phyloP scores from a whole-genome alignment of 2,329 filamentous ascomycete genomes.

The Aspergillus flavus region DNA sequence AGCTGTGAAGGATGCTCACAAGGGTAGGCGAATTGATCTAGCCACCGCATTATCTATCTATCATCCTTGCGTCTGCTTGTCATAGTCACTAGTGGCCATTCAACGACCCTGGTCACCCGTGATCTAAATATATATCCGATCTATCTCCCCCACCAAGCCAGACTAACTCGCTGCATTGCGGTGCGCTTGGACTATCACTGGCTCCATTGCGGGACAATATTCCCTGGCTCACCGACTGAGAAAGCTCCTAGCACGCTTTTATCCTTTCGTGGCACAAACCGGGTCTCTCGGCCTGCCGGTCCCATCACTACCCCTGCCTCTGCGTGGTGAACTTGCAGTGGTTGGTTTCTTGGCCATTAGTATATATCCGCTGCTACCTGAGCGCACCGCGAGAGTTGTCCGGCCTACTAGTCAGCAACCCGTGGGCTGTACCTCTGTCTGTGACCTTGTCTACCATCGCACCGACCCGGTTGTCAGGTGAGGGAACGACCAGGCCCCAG shows the following conservation, averaged over 20 bases:
- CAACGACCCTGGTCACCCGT: constrained; percentile 8
- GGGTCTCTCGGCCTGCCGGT: neutral
- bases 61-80: constrained; percentile 10
- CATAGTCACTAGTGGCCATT: constrained; percentile 8
- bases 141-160: constrained; percentile 20
- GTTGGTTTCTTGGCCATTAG: constrained; percentile 12
- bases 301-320: constrained; percentile 11
- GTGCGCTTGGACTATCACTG: constrained; percentile 17
- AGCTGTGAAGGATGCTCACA: neutral
- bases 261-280: constrained; percentile 1
- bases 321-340: constrained; percentile 10
- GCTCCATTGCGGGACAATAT: constrained; percentile 3
- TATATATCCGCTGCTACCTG: constrained; percentile 6
- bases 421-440: constrained; percentile 6
- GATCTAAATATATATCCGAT: constrained; percentile 30
- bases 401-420: constrained; percentile 6
- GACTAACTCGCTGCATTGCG: constrained; percentile 9
- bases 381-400: constrained; percentile 3
- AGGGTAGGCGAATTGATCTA: neutral
- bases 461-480: neutral
- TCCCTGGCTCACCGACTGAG: neutral
- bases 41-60: constrained; percentile 6
- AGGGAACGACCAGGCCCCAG: neutral
- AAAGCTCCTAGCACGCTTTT: neutral
- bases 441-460: neutral